A percentile compares a stretch with the other conserved stretches of the same genome.
Evolutionary conservation across 2,329 filamentous ascomycete genomes (phyloP).

Genomic region (Trichoderma guizhouense): DNA sequence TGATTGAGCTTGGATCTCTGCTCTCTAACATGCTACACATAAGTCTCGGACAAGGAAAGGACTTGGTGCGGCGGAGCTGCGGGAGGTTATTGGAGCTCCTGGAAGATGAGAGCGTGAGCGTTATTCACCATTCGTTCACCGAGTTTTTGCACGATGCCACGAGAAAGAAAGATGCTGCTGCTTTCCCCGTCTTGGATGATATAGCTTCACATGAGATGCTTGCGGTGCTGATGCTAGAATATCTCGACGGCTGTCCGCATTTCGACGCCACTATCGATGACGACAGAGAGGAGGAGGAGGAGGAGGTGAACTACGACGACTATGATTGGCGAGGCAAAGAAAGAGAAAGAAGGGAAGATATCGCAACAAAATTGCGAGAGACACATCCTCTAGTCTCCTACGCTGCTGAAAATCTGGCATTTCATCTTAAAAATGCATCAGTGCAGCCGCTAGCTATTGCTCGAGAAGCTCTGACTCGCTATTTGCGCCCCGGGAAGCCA

Average conservation of each 20-base stretch:
- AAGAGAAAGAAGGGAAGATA: background rate
- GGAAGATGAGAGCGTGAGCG: slow-evolving; percentile 1
- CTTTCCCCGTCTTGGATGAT: background rate
- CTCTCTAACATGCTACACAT: background rate
- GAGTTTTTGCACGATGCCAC: background rate
- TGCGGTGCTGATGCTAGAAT: background rate
- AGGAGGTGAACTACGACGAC: background rate
- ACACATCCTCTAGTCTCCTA: background rate
- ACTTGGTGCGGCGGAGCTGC: background rate
- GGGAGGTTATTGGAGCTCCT: background rate
- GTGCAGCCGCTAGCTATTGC: background rate
- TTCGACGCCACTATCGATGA: background rate
- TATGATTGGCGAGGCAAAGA: background rate
- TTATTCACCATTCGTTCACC: background rate
- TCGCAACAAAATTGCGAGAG: background rate
- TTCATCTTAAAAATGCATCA: background rate
- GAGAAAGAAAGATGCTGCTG: background rate
- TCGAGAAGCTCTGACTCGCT: background rate
- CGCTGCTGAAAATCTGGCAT: background rate
- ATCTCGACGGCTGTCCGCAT: background rate
- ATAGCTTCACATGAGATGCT: background rate
- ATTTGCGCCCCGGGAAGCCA: background rate
- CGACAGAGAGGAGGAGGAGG: background rate
- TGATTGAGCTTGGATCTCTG: background rate
- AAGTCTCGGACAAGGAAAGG: background rate